Base-by-base conservation (phyloP, 176 grass and related monocot species). In the Zoysia japonica region DNA sequence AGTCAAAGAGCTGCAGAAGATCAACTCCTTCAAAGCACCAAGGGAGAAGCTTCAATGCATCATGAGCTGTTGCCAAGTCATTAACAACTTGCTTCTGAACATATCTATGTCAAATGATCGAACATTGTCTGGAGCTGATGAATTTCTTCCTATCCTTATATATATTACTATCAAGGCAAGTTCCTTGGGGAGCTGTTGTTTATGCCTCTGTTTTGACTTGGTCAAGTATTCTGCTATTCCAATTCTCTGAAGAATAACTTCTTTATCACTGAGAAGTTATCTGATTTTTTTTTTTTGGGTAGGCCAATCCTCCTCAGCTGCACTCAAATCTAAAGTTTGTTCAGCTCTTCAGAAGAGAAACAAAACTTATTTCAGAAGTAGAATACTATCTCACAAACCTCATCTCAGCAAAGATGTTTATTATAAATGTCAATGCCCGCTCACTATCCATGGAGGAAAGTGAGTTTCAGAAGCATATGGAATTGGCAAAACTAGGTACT, bases 301-400 rank as follows among this genome's bases (percentile, higher is more conserved):
- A 97, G 91, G 91, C 94, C 43, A 97, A 97, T 92, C 94, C 94
- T 82, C 91, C 91, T 68, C 91, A 85, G 74, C 70, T 97, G 85
- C 94, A 94, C 71, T 97, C 94, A 40, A 97, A 97, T 87, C 84
- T 97, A 57, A 88, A 94, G 85, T 97, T 85, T 83, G 63, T 97
- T 71, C 91, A 97, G 72, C 87, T 92, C 35, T 97, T 94, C 64
- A 88, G 94, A 80, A 97, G 89, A 63, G 78, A 90, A 70, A 79
- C 91, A 47, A 97, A 94, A 85, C 89, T 97, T 73, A 79, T 97
- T 61, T 97, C 94, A n/a, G 94, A 97, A 84, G 85, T 94, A 0
- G 94, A 97, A 81, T 97, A 97, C 62, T 97, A 94, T 80, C 83
- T 97, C 54, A 94, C 91, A 1, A 97, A 97, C 65, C 87, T 97